Conservation (phyloP, 768 basidiomycete genomes). For the Rhizopogon rudus region DNA sequence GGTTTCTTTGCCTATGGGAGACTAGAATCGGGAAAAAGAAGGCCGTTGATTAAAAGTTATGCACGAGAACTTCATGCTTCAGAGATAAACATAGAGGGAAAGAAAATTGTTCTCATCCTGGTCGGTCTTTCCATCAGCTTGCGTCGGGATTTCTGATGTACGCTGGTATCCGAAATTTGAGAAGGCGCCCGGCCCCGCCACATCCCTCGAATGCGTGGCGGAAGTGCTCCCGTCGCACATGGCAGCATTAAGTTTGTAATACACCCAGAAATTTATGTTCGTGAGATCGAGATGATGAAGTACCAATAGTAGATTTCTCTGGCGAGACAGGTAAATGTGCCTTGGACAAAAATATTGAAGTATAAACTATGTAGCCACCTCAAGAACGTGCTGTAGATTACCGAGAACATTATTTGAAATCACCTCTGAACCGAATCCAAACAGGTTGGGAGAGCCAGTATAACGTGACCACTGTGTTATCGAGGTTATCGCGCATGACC, state of each 20-base stretch:
- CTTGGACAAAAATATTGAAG: neutral
- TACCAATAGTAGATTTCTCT: neutral
- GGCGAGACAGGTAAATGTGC: neutral
- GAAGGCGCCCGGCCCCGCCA: neutral
- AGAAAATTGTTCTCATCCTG: neutral
- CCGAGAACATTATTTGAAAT: neutral
- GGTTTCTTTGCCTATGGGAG: too few relatives aligned
- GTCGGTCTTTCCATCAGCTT: too few relatives aligned
- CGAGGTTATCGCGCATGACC: neutral
- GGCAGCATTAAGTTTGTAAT: neutral
- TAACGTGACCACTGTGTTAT: too few relatives aligned
- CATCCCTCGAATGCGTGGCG: neutral
- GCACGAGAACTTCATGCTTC: neutral
- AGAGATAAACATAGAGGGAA: neutral
- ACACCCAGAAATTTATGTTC: neutral
- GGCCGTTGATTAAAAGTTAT: neutral
- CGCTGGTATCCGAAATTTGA: neutral
- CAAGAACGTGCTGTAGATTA: neutral
- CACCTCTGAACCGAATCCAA: neutral
- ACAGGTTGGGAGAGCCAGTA: neutral
- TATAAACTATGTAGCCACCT: neutral
- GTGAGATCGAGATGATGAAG: neutral
- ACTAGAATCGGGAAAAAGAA: too few relatives aligned
- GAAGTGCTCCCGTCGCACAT: neutral
- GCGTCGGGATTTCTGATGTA: too few relatives aligned